Evolutionary conservation across 176 grass and related monocot genomes (phyloP).

Genomic region (Cenchrus fungigraminus): DNA sequence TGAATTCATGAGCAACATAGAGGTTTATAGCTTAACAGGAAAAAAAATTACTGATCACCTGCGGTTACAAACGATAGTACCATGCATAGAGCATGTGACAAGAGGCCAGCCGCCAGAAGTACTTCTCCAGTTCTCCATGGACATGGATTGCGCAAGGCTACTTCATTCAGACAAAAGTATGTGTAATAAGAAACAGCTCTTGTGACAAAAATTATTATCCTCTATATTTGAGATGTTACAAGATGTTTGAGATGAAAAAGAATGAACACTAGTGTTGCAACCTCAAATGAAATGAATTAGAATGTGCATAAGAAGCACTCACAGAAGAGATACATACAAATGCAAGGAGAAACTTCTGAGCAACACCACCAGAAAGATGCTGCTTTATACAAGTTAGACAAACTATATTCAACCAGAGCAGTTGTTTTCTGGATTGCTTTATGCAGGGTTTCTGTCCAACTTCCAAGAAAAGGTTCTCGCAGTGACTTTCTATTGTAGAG

Average conservation of each 20-base stretch:
- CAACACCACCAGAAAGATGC: constrained; percentile 57
- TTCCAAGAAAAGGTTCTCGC: constrained; percentile 41
- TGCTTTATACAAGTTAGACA: constrained; percentile 54
- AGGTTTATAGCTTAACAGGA: not conserved
- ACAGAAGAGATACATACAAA: constrained; percentile 15
- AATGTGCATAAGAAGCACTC: constrained; percentile 23
- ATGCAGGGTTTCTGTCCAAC: constrained; percentile 44
- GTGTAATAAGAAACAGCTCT: constrained; percentile 5
- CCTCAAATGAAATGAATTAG: constrained; percentile 1
- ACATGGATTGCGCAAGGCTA: constrained; percentile 24
- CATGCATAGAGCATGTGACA: not conserved
- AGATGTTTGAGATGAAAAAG: constrained; percentile 41
- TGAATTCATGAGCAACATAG: not conserved
- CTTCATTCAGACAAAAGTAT: constrained; percentile 22
- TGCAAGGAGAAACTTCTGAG: constrained; percentile 50
- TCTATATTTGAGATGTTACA: constrained; percentile 2
- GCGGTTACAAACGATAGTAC: not conserved
- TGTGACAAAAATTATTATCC: not conserved
- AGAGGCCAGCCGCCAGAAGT: not conserved
- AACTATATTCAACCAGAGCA: constrained; percentile 38
- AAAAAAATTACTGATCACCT: not conserved
- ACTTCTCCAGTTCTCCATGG: not conserved
- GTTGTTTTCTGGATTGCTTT: constrained; percentile 45
- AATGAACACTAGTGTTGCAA: not conserved
- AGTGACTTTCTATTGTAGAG: constrained; percentile 38